Percentiles rank a stretch among this genome's conserved stretches.
phyloP scores from a whole-genome alignment of 2,329 filamentous ascomycete species.

The Xenosphaeropsis pyriputrescens region DNA sequence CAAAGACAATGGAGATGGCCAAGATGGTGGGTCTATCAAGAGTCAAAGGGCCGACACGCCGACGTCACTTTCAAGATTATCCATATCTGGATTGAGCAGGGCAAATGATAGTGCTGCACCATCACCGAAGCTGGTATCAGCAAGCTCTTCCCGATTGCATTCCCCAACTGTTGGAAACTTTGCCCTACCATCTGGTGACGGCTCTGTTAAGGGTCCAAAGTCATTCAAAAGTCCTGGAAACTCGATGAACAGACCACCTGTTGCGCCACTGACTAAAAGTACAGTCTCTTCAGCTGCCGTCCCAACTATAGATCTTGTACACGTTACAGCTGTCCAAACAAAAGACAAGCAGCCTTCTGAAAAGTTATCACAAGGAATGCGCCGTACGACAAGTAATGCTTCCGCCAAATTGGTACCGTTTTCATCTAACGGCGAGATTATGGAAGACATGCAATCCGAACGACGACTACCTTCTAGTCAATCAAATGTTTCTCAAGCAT shows the following conservation, averaged over 20 bases:
- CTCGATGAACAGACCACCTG: slow-evolving; percentile 8
- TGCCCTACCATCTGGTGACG: too few species aligned
- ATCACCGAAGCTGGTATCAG: background rate
- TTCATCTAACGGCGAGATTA: too few species aligned
- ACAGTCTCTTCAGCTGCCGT: slow-evolving; percentile 13
- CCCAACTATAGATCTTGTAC: slow-evolving; percentile 32
- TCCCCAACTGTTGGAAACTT: too few species aligned
- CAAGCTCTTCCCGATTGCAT: slow-evolving; percentile 1
- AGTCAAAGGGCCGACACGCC: slow-evolving; percentile 25
- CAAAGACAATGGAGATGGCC: slow-evolving; percentile 25
- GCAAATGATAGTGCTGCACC: slow-evolving; percentile 5
- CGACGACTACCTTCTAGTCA: too few species aligned
- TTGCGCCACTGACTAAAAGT: slow-evolving; percentile 16
- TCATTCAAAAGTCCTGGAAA: slow-evolving; percentile 3
- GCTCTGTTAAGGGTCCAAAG: slow-evolving; percentile 7
- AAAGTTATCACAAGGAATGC: too few species aligned
- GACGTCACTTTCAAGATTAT: background rate
- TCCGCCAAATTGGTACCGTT: too few species aligned
- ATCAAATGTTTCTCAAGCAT: too few species aligned
- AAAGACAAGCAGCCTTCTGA: slow-evolving; percentile 19
- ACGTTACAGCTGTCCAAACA: slow-evolving; percentile 32
- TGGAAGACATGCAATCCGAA: too few species aligned
- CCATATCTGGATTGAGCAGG: too few species aligned
- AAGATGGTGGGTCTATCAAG: slow-evolving; percentile 27
- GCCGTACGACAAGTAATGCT: too few species aligned